phyloP scores from a whole-genome alignment of 2,329 filamentous ascomycete genomes.

The Aspergillus floridensis region DNA sequence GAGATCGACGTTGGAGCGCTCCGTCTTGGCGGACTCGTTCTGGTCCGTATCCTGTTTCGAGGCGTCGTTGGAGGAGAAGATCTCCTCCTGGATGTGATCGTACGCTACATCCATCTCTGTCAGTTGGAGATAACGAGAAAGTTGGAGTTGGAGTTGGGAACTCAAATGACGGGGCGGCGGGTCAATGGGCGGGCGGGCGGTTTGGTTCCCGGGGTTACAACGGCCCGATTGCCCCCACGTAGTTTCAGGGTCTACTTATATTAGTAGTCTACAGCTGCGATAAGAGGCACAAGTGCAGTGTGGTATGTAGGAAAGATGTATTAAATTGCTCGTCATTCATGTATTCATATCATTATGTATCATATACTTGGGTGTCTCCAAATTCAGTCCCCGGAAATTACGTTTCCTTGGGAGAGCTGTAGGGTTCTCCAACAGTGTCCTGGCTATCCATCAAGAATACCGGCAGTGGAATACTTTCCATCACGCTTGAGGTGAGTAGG shows the following conservation, averaged over 20 bases:
- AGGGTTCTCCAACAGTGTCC: slow-evolving; percentile 39
- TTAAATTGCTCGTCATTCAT: not conserved
- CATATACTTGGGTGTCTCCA: not conserved
- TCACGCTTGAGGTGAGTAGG: slow-evolving; percentile 42
- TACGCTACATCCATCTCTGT: slow-evolving; percentile 86
- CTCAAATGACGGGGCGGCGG: slow-evolving; percentile 3
- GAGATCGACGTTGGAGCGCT: slow-evolving; percentile 53
- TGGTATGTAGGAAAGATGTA: not conserved
- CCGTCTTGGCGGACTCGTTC: slow-evolving; percentile 37
- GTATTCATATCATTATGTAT: not conserved
- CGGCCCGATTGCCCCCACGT: slow-evolving; percentile 30
- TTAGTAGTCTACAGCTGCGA: not conserved
- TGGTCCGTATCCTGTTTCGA: slow-evolving; percentile 47
- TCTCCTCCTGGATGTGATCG: slow-evolving; percentile 90
- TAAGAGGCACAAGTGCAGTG: not conserved
- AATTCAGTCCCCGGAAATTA: not conserved
- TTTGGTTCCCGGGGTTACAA: slow-evolving; percentile 26
- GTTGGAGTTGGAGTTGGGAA: not conserved
- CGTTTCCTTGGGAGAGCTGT: slow-evolving; percentile 26
- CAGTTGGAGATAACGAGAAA: slow-evolving; percentile 16
- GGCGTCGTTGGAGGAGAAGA: slow-evolving; percentile 57
- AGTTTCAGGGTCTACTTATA: not conserved
- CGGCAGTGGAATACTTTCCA: slow-evolving; percentile 45
- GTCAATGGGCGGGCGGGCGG: slow-evolving; percentile 2
- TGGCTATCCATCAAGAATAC: slow-evolving; percentile 39